Base-by-base conservation (phyloP, 2,329 filamentous ascomycete genomes). In the Gnomoniopsis sp. region DNA sequence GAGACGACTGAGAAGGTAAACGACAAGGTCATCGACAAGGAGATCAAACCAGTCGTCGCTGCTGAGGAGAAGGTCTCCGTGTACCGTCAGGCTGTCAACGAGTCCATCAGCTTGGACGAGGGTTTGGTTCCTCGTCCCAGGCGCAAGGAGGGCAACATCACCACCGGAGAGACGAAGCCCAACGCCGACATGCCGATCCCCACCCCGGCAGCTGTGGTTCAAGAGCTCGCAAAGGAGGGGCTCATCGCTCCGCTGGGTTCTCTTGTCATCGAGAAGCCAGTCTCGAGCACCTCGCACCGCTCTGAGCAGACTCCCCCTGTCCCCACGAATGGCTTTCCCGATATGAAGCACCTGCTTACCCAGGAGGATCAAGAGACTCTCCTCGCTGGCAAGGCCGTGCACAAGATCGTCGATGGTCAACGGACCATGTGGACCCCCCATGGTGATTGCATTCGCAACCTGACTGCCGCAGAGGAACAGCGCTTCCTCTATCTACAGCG, bases 391-490 rank as follows among this genome's bases (percentile, higher is more conserved):
- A 77, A 79, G 61, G 75, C 84, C 12, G 83, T 88, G 10, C 82
- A 80, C 60, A 88, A 88, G 69, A 72, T 86, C 43, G 76, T 85
- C 2, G 86, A 88, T 62, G 86, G 85, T 57, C 80, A 82, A 69
- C 81, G 88, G 26, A 85, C 89, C 63, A 80, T 93, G 64, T 84
- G 93, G 54, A 92, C 89, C 0, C 88, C 89, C 0, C 86, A 88
- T 62, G 89, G 90, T 12, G 87, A 90, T 62, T 90, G 88, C 68
- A 78, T 93, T n/a, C 86, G 88, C 63, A 88, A 89, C 59, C 74
- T 95, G 55, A 86, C 80, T 1, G 74, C 80, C 3, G 84, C 88
- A 46, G 86, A 93, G 62, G 89, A 93, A 68, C 78, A 87, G 36
- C 81, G 82, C 4, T 93, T 89, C 64, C 75, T 93, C 12, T 79